Conservation (phyloP, 768 basidiomycete genomes). For the Rhodotorula taiwanensis region DNA sequence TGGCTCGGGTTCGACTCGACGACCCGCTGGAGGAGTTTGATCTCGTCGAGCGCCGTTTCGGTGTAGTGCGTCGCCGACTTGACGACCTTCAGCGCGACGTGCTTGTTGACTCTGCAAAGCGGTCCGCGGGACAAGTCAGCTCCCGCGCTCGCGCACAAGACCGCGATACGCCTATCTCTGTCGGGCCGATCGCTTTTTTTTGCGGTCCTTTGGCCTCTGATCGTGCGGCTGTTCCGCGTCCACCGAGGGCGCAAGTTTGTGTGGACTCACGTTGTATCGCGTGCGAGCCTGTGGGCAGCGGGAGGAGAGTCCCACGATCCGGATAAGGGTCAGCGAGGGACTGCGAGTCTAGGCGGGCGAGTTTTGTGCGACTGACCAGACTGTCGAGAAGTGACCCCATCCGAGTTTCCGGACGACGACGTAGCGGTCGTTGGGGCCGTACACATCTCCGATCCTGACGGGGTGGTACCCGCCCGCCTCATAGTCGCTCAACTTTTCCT, state of each 20-base stretch:
- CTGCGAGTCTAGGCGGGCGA: neutral
- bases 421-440: conserved; percentile 63
- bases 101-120: conserved; percentile 79
- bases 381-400: conserved; percentile 95
- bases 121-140: neutral
- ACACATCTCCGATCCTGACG: conserved; percentile 39
- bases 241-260: no score
- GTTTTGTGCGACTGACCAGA: conserved; percentile 54
- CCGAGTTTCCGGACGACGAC: conserved; percentile 82
- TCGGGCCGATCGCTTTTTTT: no score
- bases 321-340: no score
- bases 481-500: conserved; percentile 42
- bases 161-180: no score
- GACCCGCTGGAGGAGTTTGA: conserved; percentile 91
- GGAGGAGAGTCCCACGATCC: no score
- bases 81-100: conserved; percentile 98
- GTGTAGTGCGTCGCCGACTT: conserved; percentile 96
- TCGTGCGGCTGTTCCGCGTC: no score
- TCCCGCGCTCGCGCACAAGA: neutral
- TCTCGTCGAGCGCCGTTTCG: conserved; percentile 96
- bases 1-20: conserved; percentile 77
- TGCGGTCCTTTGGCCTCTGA: no score
- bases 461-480: conserved; percentile 41
- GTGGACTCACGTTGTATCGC: conserved; percentile 21
- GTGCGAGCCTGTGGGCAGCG: conserved; percentile 17